Base-by-base conservation (phyloP, 2,329 filamentous ascomycete species). In the Hypoxylon sp. region DNA sequence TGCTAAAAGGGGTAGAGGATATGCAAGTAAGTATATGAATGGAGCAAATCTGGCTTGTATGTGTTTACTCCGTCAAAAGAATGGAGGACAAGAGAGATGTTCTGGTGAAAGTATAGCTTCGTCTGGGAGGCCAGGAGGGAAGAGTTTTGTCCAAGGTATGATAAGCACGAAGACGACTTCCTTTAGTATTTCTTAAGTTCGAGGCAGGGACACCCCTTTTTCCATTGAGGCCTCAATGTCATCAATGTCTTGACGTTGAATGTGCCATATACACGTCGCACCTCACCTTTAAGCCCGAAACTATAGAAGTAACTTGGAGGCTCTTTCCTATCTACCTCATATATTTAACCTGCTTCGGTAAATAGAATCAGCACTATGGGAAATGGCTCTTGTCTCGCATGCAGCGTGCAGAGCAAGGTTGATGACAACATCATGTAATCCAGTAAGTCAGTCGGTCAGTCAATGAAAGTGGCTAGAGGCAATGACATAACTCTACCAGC, bases 11-110 rank as follows among this genome's bases (percentile, higher is more conserved):
- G n/a, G 16, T 32, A 14, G 25, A 9, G 32, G 34, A 32, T 2
- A 62, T 45, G 50, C 32, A 32, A 5, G 6, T 54, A 54, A 62
- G 37, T 37, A 58, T 58, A 48, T 30, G 45, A 27, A 25, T 21
- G 27, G 41, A 58, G 47, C 29, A 39, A 37, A 14, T 9, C 5
- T 32, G 30, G 7, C 27, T 16, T 7, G 11, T 45, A 21, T 39
- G 14, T 29, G n/a, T 53, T 23, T 57, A 25, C 29, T 39, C 27
- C 46, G 5, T 14, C 14, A 14, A 45, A 59, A 53, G 21, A 41
- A 45, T 41, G 34, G 34, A 37, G 30, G 29, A 32, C 16, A 30
- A 45, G 19, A 39, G 16, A 54, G 37, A 11, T 52, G 32, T 27
- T 41, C 50, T 12, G 21, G 50, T 27, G 21, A 52, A 14, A 37